Percentiles rank a stretch among this genome's conserved stretches.
Conservation (phyloP, 257 asterid genomes). For the Gentiana straminea region DNA sequence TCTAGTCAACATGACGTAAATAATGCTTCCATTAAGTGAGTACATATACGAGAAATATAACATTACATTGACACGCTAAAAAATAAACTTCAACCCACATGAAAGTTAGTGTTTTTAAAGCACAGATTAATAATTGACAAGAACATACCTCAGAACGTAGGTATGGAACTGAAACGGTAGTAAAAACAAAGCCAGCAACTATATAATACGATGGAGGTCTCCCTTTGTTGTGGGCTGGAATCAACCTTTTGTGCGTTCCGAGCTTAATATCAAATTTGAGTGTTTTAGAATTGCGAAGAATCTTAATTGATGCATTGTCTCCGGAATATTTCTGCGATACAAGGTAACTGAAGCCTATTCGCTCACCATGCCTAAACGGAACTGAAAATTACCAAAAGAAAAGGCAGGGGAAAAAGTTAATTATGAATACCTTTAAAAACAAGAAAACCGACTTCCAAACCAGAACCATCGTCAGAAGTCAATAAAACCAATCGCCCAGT, state of each 20-base stretch:
- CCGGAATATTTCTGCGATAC: slow-evolving; percentile 88
- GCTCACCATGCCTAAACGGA: slow-evolving; percentile 98
- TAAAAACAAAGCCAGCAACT: slow-evolving; percentile 79
- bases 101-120: no score
- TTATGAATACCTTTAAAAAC: no score
- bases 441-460: no score
- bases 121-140: neutral
- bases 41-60: no score
- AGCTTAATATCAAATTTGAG: slow-evolving; percentile 55
- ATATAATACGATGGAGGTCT: slow-evolving; percentile 88
- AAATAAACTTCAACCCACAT: no score
- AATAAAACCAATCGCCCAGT: no score
- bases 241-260: slow-evolving; percentile 52
- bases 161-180: slow-evolving; percentile 87
- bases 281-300: slow-evolving; percentile 62
- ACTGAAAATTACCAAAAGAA: slow-evolving; percentile 47
- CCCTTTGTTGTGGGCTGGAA: slow-evolving; percentile 95
- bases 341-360: slow-evolving; percentile 91
- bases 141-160: slow-evolving; percentile 83
- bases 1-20: no score
- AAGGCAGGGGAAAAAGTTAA: neutral
- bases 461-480: no score
- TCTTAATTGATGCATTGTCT: slow-evolving; percentile 60
- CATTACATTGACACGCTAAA: no score
- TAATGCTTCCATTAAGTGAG: no score